phyloP scores from a whole-genome alignment of 352 stramenopile genomes.

The Globisporangium orthogonon region DNA sequence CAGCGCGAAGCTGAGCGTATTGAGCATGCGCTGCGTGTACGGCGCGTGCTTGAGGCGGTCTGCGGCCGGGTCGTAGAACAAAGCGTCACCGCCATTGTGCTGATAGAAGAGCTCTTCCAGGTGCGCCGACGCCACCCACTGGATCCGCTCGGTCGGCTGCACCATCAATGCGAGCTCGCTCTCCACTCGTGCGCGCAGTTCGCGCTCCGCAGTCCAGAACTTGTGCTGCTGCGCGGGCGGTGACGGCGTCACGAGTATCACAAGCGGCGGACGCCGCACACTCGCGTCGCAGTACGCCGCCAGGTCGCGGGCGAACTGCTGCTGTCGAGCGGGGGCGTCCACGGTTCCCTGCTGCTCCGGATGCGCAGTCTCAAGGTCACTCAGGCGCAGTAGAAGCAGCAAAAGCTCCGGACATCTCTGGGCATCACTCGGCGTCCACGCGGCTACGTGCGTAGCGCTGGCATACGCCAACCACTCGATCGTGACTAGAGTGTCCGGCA shows the following conservation, averaged over 20 bases:
- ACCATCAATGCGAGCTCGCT: constrained; percentile 3
- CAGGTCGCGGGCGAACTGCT: constrained; percentile 21
- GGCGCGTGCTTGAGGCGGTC: constrained; percentile 61
- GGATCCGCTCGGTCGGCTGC: background rate
- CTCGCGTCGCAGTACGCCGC: constrained; percentile 15
- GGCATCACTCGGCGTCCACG: constrained; percentile 14
- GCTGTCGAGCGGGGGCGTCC: background rate
- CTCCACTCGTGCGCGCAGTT: constrained; percentile 14
- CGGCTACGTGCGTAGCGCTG: constrained; percentile 23
- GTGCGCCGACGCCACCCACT: constrained; percentile 19
- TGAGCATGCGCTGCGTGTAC: constrained; percentile 59
- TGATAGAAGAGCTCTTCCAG: constrained; percentile 22
- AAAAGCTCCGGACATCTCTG: constrained; percentile 25
- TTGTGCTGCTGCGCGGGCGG: constrained; percentile 10
- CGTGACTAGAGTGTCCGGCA: background rate
- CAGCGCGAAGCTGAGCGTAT: constrained; percentile 34
- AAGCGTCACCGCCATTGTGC: constrained; percentile 9
- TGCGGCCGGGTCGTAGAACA: constrained; percentile 28
- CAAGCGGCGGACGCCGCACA: constrained; percentile 12
- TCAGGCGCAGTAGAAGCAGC: constrained; percentile 52
- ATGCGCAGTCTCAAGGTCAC: constrained; percentile 46
- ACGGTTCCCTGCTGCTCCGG: constrained; percentile 21
- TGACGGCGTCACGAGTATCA: constrained; percentile 35
- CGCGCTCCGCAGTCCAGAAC: constrained; percentile 10
- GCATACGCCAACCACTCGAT: constrained; percentile 60